Base-by-base conservation (phyloP, 352 stramenopile species). In the Phytophthora cryptogea region DNA sequence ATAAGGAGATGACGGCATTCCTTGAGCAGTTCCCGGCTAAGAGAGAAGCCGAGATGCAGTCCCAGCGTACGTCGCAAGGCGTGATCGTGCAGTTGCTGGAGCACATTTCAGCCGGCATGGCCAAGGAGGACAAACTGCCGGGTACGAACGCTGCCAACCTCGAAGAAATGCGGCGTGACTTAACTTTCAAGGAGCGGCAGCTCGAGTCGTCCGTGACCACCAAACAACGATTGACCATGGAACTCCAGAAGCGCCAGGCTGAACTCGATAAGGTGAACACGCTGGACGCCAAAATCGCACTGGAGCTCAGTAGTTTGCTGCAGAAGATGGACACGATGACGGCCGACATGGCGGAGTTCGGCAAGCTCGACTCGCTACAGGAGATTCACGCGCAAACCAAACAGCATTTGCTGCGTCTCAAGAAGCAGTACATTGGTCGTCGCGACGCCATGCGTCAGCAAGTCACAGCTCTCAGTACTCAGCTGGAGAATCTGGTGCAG, bases 261-360 rank as follows among this genome's bases (percentile, higher is more conserved):
- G 91, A 97, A 63, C 80, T 97, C 33, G 84, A 91, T 39, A 97
- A 97, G 64, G 89, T 97, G 13, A 95, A 96, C 67, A 96, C 83
- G 23, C 69, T 97, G 8, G 91, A 97, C 59, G 75, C 76, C 17
- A 96, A 96, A 52, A 95, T 97, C 32, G 60, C 81, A 8, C 59
- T 93, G 13, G 89, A 97, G 63, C 67, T 96, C 28, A 85, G 66
- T 55, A 92, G 78, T 56, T 56, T 97, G 44, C 65, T 89, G 51
- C 72, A 90, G 56, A 93, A 92, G 58, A 97, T 97, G 83, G 72
- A 85, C 32, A 86, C 76, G 7, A 96, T 97, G 90, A 83, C 74
- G 4, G 71, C 48, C 16, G 90, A 97, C 65, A 97, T 98, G 87
- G 59, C 59, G 13, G 86, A 92, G 46, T 97, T 97, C 46, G 77